A percentile compares a stretch with the other conserved stretches of the same genome.
phyloP scores from a whole-genome alignment of 805 yeast species.

The Scheffersomyces ergatensis region DNA sequence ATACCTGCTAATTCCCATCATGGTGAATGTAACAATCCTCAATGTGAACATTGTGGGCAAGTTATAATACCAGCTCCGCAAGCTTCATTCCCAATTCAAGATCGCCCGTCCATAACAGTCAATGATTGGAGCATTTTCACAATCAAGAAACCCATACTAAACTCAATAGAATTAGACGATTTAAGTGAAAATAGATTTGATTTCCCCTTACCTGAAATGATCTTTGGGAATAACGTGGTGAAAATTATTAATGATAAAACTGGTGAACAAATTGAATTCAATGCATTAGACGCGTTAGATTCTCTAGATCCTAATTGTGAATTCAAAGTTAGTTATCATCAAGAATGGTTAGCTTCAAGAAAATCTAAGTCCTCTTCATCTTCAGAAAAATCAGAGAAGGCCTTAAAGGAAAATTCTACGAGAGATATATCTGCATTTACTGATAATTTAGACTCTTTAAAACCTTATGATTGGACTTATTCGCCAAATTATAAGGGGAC shows the following conservation, averaged over 20 bases:
- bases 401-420: conserved; percentile 20
- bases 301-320: conserved; percentile 32
- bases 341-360: conserved; percentile 65
- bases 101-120: conserved; percentile 66
- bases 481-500: conserved; percentile 77
- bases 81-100: conserved; percentile 60
- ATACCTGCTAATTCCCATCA: conserved; percentile 45
- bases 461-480: conserved; percentile 97
- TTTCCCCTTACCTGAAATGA: conserved; percentile 95
- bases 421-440: conserved; percentile 36
- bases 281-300: conserved; percentile 69
- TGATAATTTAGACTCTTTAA: conserved; percentile 54
- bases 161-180: conserved; percentile 67
- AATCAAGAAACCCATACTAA: conserved; percentile 72
- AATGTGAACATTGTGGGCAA: conserved; percentile 64
- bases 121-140: conserved; percentile 78
- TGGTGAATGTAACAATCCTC: conserved; percentile 39
- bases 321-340: conserved; percentile 74
- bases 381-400: conserved; percentile 18
- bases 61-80: conserved; percentile 78
- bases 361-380: conserved; percentile 17
- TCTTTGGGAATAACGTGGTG: conserved; percentile 81
- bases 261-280: conserved; percentile 55
- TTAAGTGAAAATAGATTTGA: conserved; percentile 50
- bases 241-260: conserved; percentile 42